Conservation (phyloP, 345 rosid species). For the Populus davidiana region DNA sequence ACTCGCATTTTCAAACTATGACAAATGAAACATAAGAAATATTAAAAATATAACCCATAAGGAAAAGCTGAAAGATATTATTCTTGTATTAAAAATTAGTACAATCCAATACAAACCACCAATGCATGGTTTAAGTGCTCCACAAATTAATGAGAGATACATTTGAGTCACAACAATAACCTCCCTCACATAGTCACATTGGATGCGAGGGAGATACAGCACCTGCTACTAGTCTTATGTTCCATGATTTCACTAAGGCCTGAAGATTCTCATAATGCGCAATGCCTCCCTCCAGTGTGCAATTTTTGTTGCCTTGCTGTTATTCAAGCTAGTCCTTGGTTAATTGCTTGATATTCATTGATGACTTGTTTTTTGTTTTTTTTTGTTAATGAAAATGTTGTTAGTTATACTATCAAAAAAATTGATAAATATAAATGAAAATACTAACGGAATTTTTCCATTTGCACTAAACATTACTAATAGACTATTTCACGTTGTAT, state of each 20-base stretch:
- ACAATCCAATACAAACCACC: background rate
- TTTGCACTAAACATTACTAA: too few species aligned
- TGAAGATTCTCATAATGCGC: background rate
- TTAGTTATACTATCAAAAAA: too few species aligned
- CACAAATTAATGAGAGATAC: background rate
- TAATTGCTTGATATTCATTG: too few species aligned
- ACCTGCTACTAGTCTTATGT: background rate
- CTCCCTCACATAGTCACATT: background rate
- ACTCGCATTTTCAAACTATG: conserved; percentile 61
- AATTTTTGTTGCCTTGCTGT: too few species aligned
- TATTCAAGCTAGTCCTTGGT: too few species aligned
- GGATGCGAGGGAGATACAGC: background rate
- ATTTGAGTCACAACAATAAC: background rate
- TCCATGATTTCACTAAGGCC: background rate
- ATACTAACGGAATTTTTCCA: too few species aligned
- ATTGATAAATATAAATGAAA: too few species aligned
- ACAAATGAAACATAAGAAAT: background rate
- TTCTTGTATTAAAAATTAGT: background rate
- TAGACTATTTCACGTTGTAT: too few species aligned
- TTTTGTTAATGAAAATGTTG: too few species aligned
- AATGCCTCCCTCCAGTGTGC: too few species aligned
- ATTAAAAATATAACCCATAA: background rate
- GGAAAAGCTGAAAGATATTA: background rate
- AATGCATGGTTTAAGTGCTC: background rate
- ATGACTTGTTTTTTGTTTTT: too few species aligned